A percentile compares a stretch with the other conserved stretches of the same genome.
Conservation (phyloP, 495 filamentous ascomycete genomes). For the Xylaria acuta region DNA sequence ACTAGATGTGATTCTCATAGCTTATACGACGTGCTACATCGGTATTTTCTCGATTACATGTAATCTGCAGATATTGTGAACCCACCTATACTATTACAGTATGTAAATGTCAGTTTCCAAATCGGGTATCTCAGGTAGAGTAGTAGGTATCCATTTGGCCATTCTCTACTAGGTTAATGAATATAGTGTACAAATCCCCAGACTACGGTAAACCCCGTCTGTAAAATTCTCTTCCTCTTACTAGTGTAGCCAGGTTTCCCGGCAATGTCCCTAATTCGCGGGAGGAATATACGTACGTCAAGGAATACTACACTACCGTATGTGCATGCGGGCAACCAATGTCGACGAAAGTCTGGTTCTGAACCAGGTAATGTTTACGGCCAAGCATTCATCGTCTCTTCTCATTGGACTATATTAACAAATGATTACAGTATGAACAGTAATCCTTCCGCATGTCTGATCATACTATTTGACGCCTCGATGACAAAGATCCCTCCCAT, state of each 20-base stretch:
- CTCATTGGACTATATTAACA: neutral
- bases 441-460: constrained; percentile 8
- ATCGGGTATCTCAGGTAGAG: no score
- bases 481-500: neutral
- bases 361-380: neutral
- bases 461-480: neutral
- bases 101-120: no score
- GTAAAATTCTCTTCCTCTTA: neutral
- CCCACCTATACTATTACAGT: no score
- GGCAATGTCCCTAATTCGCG: neutral
- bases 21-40: no score
- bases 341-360: neutral
- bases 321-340: neutral
- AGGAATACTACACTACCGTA: neutral
- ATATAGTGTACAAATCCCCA: neutral
- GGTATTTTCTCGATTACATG: no score
- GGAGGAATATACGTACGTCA: neutral
- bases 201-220: neutral
- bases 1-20: no score
- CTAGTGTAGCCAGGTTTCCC: neutral
- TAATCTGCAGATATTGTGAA: no score
- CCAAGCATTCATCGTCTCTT: neutral
- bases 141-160: neutral
- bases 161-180: neutral
- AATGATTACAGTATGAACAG: no score